Base-by-base conservation (phyloP, 805 yeast genomes). In the Wickerhamia fluorescens region DNA sequence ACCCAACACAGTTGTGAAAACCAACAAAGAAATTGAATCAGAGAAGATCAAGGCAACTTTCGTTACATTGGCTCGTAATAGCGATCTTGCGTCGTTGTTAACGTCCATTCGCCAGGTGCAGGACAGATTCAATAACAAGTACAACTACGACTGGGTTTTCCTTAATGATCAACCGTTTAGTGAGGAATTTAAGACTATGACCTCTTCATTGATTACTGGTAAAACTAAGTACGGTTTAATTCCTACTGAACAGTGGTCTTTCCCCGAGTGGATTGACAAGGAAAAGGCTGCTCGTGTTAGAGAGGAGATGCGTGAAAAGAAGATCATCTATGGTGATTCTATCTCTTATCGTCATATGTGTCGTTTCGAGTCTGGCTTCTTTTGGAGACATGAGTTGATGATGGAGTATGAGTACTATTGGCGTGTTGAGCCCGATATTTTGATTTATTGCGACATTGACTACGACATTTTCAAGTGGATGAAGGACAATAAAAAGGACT, bases 111-210 rank as follows among this genome's bases (percentile, higher is more conserved):
- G 84, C 53, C 72, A 78, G 27, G 71, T 88, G 31, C 96, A 89
- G 58, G 96, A 87, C 54, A 68, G 96, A 38, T 89, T 92, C 68
- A 89, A 89, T 64, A 51, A 60, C 11, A 69, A 82, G 27, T 88
- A 61, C 60, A 69, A 82, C 39, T 89, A 89, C 51, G 96, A 94
- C 44, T 89, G 97, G 96, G 92, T 87, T 16, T 92, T 89, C 55
- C 66, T 89, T 45, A 89, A 89, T 55, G 96, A 89, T 52, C 86
- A 78, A 34, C 79, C 71, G 27, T 92, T 89, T 58, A 66, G 74
- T 29, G 87, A 84, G 3, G 92, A 85, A 44, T 89, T 92, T 56
- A 84, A 74, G 45, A 58, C 60, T 16, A 69, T 74, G 16, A 82
- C 94, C 9, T 38, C 71, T 2, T 69, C 81, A 8, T 58, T 86